Evolutionary conservation across 768 basidiomycete genomes (phyloP).

Genomic region (Leccinum aurantiacum): DNA sequence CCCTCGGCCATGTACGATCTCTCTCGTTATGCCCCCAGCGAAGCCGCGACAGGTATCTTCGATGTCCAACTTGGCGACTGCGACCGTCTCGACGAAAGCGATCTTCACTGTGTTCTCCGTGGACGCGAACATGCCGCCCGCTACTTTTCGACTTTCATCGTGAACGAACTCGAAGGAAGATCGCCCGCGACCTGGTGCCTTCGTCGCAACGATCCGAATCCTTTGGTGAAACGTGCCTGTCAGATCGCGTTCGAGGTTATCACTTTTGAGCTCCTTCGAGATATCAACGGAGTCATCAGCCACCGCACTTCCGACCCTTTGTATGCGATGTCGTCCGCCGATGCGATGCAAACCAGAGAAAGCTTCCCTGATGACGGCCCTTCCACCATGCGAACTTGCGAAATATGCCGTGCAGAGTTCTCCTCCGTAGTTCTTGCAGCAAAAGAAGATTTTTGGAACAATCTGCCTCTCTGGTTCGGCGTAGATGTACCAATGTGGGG

Average conservation of each 20-base stretch:
- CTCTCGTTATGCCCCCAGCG: conserved; percentile 64
- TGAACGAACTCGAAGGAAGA: conserved; percentile 70
- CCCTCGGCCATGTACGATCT: conserved; percentile 82
- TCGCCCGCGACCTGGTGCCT: conserved; percentile 49
- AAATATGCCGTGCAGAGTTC: conserved; percentile 63
- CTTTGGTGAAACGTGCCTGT: conserved; percentile 51
- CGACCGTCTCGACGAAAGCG: conserved; percentile 44
- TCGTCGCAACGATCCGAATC: conserved; percentile 47
- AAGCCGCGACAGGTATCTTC: conserved; percentile 53
- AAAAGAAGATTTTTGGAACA: conserved; percentile 64
- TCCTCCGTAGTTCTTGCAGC: conserved; percentile 56
- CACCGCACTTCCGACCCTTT: conserved; percentile 70
- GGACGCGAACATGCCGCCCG: conserved; percentile 74
- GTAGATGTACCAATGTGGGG: conserved; percentile 46
- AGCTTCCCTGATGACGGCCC: conserved; percentile 43
- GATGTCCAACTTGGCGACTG: conserved; percentile 38
- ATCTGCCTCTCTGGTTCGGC: conserved; percentile 65
- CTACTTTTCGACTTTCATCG: conserved; percentile 76
- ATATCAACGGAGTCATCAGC: conserved; percentile 66
- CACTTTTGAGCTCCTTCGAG: conserved; percentile 72
- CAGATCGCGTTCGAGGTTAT: conserved; percentile 72
- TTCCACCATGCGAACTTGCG: conserved; percentile 57
- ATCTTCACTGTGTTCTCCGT: conserved; percentile 59
- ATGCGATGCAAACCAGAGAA: conserved; percentile 62
- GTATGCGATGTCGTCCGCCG: conserved; percentile 66